Evolutionary conservation across 345 rosid genomes (phyloP).

Genomic region (Corymbia maculata): DNA sequence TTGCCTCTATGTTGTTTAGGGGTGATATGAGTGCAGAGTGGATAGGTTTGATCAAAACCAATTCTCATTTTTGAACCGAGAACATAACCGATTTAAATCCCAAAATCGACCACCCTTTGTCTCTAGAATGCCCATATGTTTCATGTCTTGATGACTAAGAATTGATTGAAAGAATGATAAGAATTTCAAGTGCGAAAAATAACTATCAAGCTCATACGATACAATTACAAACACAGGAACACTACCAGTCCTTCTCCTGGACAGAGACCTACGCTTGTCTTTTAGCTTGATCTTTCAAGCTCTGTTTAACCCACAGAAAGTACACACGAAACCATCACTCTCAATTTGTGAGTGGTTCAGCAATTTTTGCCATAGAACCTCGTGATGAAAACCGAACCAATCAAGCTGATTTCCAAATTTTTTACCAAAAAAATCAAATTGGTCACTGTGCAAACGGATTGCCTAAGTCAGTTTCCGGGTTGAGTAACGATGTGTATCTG

Average conservation of each 20-base stretch:
- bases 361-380: not conserved
- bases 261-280: not conserved
- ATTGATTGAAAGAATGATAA: not conserved
- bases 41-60: rapidly evolving
- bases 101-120: not conserved
- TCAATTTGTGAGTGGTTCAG: not conserved
- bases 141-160: not conserved
- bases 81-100: not conserved
- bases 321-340: not conserved
- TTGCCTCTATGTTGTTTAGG: not conserved
- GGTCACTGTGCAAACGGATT: not conserved
- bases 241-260: not conserved
- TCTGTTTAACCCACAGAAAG: not conserved
- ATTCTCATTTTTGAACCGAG: not conserved
- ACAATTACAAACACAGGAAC: not conserved
- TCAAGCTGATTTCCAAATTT: not conserved
- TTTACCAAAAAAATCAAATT: too few species aligned
- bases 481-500: not conserved
- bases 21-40: not conserved
- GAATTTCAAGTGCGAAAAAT: not conserved
- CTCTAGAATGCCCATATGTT: not conserved
- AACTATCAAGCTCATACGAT: not conserved
- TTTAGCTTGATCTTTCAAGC: not conserved
- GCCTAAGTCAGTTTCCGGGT: not conserved
- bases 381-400: not conserved